phyloP scores from a whole-genome alignment of 2,329 filamentous ascomycete genomes.

The Didymellaceae sp. region DNA sequence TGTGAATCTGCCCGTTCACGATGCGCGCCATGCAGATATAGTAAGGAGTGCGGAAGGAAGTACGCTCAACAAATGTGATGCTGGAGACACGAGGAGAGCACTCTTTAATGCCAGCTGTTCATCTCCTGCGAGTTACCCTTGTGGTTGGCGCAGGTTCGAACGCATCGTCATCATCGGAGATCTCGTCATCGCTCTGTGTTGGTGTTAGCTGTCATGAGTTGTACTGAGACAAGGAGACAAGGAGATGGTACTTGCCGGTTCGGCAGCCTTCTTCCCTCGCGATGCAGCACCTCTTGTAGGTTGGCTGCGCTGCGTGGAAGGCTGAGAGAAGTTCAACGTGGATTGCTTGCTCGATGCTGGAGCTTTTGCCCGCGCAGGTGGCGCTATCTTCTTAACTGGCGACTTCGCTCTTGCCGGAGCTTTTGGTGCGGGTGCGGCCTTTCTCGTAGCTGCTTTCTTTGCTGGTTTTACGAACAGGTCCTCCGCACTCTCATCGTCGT shows the following conservation, averaged over 20 bases:
- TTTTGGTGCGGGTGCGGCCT: constrained; percentile 27
- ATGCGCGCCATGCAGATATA: too few species aligned
- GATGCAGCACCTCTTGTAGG: constrained; percentile 30
- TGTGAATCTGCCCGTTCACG: too few species aligned
- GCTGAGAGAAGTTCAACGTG: constrained; percentile 52
- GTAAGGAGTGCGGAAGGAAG: too few species aligned
- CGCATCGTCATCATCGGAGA: constrained; percentile 50
- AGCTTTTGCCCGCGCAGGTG: constrained; percentile 26
- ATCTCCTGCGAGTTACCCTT: constrained; percentile 37
- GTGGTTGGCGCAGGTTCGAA: constrained; percentile 46
- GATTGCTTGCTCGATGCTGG: constrained; percentile 44
- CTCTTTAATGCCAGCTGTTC: not conserved
- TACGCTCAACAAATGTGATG: too few species aligned
- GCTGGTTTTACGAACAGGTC: constrained; percentile 51
- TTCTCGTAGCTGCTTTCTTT: constrained; percentile 40
- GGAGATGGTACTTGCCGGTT: constrained; percentile 47
- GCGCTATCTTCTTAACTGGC: constrained; percentile 18
- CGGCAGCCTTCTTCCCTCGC: constrained; percentile 44
- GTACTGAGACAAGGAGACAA: too few species aligned
- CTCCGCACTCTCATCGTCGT: constrained; percentile 56
- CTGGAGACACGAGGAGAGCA: constrained; percentile 7
- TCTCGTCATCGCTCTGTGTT: constrained; percentile 50
- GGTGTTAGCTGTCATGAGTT: constrained; percentile 12
- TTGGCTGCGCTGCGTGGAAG: constrained; percentile 45
- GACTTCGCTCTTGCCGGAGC: constrained; percentile 20